Evolutionary conservation across 2,329 filamentous ascomycete genomes (phyloP), one percentile per base, ranked within the genome.

Genomic region (Diaporthe ampelina): DNA sequence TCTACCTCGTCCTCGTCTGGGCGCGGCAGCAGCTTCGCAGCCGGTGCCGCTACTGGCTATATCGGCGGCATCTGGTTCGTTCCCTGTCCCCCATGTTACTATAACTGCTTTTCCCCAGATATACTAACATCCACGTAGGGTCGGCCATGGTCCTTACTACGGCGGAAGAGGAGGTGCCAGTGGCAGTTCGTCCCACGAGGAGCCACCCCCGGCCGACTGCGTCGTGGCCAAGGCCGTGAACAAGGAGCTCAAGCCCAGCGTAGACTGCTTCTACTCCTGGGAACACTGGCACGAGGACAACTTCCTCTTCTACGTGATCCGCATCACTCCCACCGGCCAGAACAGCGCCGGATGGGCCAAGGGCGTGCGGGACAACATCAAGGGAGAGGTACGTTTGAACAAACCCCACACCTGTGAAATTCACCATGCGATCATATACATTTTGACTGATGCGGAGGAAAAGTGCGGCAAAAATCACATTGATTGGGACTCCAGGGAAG

Each of bases 221-320:
- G 4, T 63, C 43, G 69, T 61, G 43, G 69, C 43, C 7, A 72
- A 50, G 43, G 43, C 56, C 15, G 21, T 72, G 56, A 52, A 52
- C 56, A 40, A 72, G 13, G 56, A 72, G 69, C 69, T 72, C 9
- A 52, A 50, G 56, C 69, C 69, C n/a, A 52, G 24, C 43, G 69
- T 63, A 32, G 69, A 72, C 69, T 72, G 69, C 56, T 72, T 52
- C 56, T 72, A 72, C 56, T 61, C 69, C 15, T 61, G 69, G 45
- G 69, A 54, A 32, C 69, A 63, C 69, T 61, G 69, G 69, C n/a
- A 72, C 21, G 1, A 29, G 4, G 56, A 52, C 43, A 71, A 61
- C 56, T 72, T 72, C 69, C 69, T 72, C n/a, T 54, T 40, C 43
- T 72, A 72, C 32, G 56, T 72, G 11, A 61, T 72, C 21, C 69